phyloP scores from a whole-genome alignment of 495 filamentous ascomycete species.

The Halenospora varia region DNA sequence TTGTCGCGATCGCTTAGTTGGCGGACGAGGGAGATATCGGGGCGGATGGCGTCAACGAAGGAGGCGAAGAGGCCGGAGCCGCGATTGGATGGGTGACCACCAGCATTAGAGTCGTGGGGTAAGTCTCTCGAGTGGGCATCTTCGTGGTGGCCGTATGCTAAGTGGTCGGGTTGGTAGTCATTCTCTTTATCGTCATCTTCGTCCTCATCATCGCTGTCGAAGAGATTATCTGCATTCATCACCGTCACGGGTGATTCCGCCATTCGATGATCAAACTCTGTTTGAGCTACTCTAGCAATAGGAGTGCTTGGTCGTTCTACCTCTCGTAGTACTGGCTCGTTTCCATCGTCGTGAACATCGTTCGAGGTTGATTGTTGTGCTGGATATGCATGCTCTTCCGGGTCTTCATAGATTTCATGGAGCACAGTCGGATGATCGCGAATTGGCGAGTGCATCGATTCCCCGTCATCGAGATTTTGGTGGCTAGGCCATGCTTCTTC shows the following conservation, averaged over 20 bases:
- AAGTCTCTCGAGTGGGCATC: neutral
- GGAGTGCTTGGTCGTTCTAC: neutral
- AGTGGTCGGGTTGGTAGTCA: neutral
- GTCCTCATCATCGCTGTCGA: conserved; percentile 8
- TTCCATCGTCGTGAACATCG: too few relatives aligned
- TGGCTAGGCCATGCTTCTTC: too few relatives aligned
- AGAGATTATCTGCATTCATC: conserved; percentile 4
- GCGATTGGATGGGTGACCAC: neutral
- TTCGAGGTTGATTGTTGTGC: neutral
- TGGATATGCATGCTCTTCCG: neutral
- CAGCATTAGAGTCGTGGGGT: neutral
- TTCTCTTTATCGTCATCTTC: conserved; percentile 7
- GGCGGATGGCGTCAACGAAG: conserved; percentile 9
- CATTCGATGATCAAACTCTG: neutral
- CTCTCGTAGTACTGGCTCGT: too few relatives aligned
- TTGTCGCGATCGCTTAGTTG: neutral
- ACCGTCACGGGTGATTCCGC: conserved; percentile 13
- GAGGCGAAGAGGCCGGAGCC: conserved; percentile 9
- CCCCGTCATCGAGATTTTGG: too few relatives aligned
- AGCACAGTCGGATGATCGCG: neutral
- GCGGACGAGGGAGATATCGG: conserved; percentile 12
- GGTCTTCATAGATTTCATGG: neutral
- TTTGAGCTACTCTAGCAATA: neutral
- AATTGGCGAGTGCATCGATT: neutral
- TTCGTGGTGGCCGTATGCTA: neutral